These are phyloP conservation scores for Cercospora sojina DNA, from an alignment of 2,329 filamentous ascomycete genomes.

Conservation along the genomic window DNA sequence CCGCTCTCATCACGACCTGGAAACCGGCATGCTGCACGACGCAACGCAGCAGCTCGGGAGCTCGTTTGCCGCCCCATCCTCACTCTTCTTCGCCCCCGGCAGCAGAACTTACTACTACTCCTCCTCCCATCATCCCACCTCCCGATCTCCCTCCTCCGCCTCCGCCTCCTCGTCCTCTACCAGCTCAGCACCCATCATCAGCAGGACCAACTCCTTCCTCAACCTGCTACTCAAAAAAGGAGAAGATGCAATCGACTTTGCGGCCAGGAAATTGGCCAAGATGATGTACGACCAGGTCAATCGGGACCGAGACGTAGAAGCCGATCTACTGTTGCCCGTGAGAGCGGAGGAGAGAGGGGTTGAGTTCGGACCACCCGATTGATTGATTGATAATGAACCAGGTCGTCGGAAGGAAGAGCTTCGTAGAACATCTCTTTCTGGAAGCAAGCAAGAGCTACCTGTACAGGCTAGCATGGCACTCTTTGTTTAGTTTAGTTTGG, in stretches of 20 bases:
- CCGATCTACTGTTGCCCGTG: slow-evolving; percentile 32
- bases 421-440: background rate
- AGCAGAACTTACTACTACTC: background rate
- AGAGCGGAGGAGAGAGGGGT: slow-evolving; percentile 25
- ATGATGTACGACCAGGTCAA: slow-evolving; percentile 27
- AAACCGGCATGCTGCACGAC: background rate
- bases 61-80: background rate
- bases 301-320: slow-evolving; percentile 22
- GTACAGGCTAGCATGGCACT: no score
- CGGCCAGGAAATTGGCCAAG: slow-evolving; percentile 24
- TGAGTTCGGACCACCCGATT: no score
- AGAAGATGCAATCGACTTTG: slow-evolving; percentile 25
- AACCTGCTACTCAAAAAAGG: slow-evolving; percentile 21
- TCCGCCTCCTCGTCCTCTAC: background rate
- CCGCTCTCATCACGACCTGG: background rate
- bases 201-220: background rate
- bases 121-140: background rate
- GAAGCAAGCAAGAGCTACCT: no score
- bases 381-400: background rate
- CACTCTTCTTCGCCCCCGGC: background rate
- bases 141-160: background rate
- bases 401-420: background rate
- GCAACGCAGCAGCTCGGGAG: background rate
- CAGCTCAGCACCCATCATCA: background rate
- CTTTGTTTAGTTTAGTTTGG: no score